These are phyloP conservation scores for Fusarium falciforme DNA, from an alignment of 2,329 filamentous ascomycete species.

Conservation along the genomic window DNA sequence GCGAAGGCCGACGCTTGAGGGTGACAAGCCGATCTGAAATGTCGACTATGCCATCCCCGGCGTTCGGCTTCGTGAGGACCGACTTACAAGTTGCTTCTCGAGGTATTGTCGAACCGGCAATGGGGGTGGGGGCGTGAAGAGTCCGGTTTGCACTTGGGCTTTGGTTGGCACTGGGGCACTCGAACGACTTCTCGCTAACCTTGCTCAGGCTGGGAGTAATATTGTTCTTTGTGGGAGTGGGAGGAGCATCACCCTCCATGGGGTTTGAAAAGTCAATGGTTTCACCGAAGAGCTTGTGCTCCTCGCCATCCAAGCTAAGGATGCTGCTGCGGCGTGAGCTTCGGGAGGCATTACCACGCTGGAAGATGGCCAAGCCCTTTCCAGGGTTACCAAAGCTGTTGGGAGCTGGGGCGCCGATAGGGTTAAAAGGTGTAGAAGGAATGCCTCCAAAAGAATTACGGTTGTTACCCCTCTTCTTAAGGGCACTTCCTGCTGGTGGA, in stretches of 20 bases:
- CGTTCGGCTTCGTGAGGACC: conserved; percentile 32
- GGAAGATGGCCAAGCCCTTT: conserved; percentile 75
- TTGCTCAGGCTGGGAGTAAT: conserved; percentile 56
- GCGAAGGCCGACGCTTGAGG: conserved; percentile 48
- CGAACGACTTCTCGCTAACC: conserved; percentile 53
- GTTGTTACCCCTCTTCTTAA: conserved; percentile 71
- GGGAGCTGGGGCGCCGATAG: conserved; percentile 60
- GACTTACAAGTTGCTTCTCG: conserved; percentile 61
- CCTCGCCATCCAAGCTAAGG: conserved; percentile 83
- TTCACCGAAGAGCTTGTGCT: conserved; percentile 63
- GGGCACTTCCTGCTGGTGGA: conserved; percentile 66
- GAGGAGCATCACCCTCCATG: conserved; percentile 76
- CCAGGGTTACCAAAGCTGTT: conserved; percentile 66
- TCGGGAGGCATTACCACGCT: conserved; percentile 60
- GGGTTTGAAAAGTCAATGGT: conserved; percentile 40
- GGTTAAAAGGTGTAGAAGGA: conserved; percentile 85
- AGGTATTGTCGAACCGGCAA: conserved; percentile 50
- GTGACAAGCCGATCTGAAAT: conserved; percentile 41
- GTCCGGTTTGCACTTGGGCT: conserved; percentile 59
- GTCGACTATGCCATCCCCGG: conserved; percentile 22
- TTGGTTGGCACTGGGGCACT: conserved; percentile 48
- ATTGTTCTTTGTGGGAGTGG: conserved; percentile 87
- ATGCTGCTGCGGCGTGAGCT: conserved; percentile 74
- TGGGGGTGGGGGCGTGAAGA: conserved; percentile 56
- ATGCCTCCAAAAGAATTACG: conserved; percentile 78